A percentile compares a stretch with the other conserved stretches of the same genome.
Evolutionary conservation across 73 alveolate species (phyloP).

Genomic region (Breviolum minutum): DNA sequence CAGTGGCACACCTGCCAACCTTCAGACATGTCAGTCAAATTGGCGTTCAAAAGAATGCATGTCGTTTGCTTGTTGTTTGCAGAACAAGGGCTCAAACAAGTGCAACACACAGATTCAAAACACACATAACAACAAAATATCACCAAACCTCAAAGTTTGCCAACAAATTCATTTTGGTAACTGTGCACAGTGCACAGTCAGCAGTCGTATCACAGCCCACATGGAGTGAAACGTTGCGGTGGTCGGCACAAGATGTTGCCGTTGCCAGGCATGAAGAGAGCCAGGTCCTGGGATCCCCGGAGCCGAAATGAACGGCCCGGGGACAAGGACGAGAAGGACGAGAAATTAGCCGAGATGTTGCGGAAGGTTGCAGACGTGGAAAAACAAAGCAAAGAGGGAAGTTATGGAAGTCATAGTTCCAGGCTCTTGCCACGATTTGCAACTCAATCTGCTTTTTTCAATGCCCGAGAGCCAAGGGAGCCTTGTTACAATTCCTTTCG

Average conservation of each 20-base stretch:
- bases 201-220: background rate
- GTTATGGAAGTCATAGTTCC: background rate
- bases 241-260: background rate
- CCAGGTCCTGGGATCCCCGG: conserved; percentile 27
- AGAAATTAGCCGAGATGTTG: conserved; percentile 21
- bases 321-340: background rate
- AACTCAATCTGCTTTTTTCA: no score
- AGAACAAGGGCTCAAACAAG: background rate
- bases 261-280: conserved; percentile 33
- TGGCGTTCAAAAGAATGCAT: no score
- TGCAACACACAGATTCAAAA: background rate
- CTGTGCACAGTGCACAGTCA: no score
- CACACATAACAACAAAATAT: no score
- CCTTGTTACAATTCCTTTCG: background rate
- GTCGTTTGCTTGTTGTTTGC: background rate
- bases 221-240: background rate
- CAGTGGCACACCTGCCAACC: no score
- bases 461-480: no score
- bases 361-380: conserved; percentile 21
- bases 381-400: background rate
- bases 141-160: no score
- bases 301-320: background rate
- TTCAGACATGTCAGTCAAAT: no score
- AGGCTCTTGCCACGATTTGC: no score
- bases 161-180: no score